Base-by-base conservation (phyloP, 1,284 basidiomycete species). In the Cryptococcus sp. region DNA sequence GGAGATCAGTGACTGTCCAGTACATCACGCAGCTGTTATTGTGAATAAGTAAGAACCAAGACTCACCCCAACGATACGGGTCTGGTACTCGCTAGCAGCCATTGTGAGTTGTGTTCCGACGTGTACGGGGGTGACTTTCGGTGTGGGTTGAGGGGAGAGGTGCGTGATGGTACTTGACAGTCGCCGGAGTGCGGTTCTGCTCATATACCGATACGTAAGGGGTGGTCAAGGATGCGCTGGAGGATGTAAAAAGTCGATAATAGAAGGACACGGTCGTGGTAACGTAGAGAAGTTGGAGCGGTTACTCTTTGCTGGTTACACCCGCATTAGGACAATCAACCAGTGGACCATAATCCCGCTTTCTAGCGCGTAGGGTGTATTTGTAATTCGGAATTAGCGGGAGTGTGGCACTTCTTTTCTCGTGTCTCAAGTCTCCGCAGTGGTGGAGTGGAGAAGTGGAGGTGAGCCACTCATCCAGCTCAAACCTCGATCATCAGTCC, bases 51-150 rank as follows among this genome's bases (percentile, higher is more conserved):
- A 22, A 38, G 19, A 30, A 54, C 30, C 30, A 19, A 27, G 20
- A 67, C 69, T 64, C 60, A 70, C 70, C 51, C 70, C 70, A 57
- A 72, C 63, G 59, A 67, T 62, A 41, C 70, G 59, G 48, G 69
- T 70, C 47, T 63, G 58, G 61, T 72, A 72, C 46, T 70, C 70
- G 15, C 38, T 47, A 5, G 48, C 27, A 35, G 59, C 55, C 60
- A 67, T 63, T 54, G 54, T 62, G 45, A 47, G 27, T n/a, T 22
- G 17, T 16, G 27, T 25, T 48, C 42, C 39, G 45, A 47, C 23
- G 16, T 7, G 30, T 10, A 41, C 17, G 35, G 47, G 5, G 35
- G 22, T n/a, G 54, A 25, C 15, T 54, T 30, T 41, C 47, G 50
- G 23, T 48, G 55, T 47, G 7, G 47, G 51, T 27, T 25, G n/a